These are phyloP conservation scores for Gentiana dahurica DNA, from an alignment of 257 asterid genomes.

Conservation along the genomic window DNA sequence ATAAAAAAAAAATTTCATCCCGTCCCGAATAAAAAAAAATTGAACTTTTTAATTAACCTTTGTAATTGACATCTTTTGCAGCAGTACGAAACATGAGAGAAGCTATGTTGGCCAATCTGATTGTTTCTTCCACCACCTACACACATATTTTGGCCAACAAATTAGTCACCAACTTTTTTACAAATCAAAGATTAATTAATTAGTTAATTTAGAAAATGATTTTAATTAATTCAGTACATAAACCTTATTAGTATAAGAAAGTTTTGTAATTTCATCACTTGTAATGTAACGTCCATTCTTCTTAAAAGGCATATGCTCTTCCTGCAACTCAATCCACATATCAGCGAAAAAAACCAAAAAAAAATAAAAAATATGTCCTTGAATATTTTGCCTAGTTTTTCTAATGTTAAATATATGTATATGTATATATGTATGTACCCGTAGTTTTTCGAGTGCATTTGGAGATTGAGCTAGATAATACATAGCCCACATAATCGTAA, in stretches of 20 bases:
- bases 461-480: constrained; percentile 16
- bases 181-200: background rate
- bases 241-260: constrained; percentile 44
- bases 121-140: constrained; percentile 51
- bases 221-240: constrained; percentile 8
- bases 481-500: constrained; percentile 17
- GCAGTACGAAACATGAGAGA: constrained; percentile 30
- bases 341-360: background rate
- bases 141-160: background rate
- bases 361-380: constrained; percentile 3
- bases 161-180: background rate
- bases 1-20: no score
- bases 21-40: no score
- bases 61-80: constrained; percentile 35
- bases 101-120: constrained; percentile 45
- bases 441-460: constrained; percentile 6
- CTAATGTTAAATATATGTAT: background rate
- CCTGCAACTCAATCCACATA: constrained; percentile 18
- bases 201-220: background rate
- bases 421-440: background rate
- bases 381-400: background rate
- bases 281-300: constrained; percentile 36
- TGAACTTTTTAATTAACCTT: constrained; percentile 15
- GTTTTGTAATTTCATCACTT: constrained; percentile 29
- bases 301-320: constrained; percentile 32